Evolutionary conservation across 2,329 filamentous ascomycete genomes (phyloP), one percentile per base, ranked within the genome.

Genomic region (Cytospora chrysosperma): DNA sequence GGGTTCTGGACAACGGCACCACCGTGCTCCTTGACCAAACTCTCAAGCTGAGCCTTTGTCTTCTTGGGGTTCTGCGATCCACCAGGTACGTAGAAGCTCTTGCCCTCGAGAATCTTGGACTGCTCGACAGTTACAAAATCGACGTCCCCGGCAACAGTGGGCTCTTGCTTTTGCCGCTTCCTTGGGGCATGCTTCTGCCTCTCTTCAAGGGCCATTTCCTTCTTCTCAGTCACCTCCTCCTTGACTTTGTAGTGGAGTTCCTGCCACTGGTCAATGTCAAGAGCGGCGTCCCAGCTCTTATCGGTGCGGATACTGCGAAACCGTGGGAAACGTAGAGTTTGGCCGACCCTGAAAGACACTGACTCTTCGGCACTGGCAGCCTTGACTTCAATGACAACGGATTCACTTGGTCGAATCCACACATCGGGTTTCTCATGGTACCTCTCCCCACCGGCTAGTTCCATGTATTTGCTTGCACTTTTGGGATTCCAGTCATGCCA

Each of bases 321-420:
- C 1, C 95, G 88, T 2, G 95, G 95, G 70, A 99, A 99, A 0
- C 95, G 88, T 47, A 99, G 78, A 0, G 95, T 98, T 65, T 89
- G 79, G 1, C 85, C 85, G 19, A 86, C 86, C 9, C 89, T 88
- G 72, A 97, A 98, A 64, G 90, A 87, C 59, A 93, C 90, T 0
- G 91, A 94, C 0, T 81, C 77, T 0, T 84, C 86, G 0, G 96
- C 85, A 24, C 88, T 91, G 0, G 94, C 89, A 4, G 93, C 95
- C 76, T 98, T 99, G 66, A 95, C 90, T 52, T 91, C 89, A 0
- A 99, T 70, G 1, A 99, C 92, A 19, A 99, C 76, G 0, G 93
- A 97, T 65, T 98, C 91, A 59, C 85, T 87, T 0, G 95, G 93
- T 37, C 89, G 88, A 71, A 99, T 98, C 93, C 93, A 99, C 59